Conservation (phyloP, 2,329 filamentous ascomycete genomes). For the Cadophora malorum region DNA sequence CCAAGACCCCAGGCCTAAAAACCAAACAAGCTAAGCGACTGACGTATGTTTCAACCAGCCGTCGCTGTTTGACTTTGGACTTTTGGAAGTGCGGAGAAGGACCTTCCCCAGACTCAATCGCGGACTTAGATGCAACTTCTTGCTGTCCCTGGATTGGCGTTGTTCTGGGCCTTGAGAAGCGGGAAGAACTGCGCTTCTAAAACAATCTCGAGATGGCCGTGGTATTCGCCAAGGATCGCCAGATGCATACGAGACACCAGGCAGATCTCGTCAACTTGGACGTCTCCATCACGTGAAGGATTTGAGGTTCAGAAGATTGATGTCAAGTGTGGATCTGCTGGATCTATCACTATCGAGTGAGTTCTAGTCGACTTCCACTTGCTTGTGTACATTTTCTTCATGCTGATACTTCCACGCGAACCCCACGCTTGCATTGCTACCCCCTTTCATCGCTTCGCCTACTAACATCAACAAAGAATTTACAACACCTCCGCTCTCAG, state of each 20-base stretch:
- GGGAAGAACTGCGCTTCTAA: neutral
- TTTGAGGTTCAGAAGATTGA: constrained; percentile 29
- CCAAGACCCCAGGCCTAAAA: neutral
- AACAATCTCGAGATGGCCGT: neutral
- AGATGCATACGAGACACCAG: neutral
- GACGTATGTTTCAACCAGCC: neutral
- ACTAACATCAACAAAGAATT: constrained; percentile 37
- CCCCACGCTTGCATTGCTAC: neutral
- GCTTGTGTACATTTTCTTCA: neutral
- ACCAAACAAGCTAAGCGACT: constrained; percentile 1
- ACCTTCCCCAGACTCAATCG: neutral
- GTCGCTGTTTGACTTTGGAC: neutral
- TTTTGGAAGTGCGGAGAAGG: neutral
- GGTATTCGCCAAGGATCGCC: neutral
- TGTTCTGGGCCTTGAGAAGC: neutral
- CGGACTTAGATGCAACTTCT: neutral
- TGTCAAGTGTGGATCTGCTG: constrained; percentile 40
- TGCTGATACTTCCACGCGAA: neutral
- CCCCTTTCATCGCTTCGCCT: neutral
- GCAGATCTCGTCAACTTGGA: neutral
- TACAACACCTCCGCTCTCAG: constrained; percentile 40
- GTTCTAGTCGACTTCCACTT: constrained; percentile 21
- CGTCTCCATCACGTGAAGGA: constrained; percentile 20
- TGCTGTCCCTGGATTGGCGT: constrained; percentile 2
- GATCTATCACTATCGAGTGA: constrained; percentile 41